Evolutionary conservation across 306 rosid genomes (phyloP).

Genomic region (Inga laurina): DNA sequence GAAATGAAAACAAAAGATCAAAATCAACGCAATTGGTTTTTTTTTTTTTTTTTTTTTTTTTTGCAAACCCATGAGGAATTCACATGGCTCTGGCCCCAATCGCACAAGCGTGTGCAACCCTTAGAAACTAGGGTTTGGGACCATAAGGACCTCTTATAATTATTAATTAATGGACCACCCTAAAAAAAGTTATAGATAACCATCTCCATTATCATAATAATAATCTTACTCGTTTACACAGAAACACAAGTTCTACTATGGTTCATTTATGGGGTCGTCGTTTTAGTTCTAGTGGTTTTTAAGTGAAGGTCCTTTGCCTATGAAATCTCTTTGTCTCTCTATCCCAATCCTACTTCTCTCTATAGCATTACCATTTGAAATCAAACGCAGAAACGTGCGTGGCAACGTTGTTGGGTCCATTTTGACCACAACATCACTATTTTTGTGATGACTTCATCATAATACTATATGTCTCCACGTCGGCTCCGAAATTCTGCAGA

Average conservation of each 20-base stretch:
- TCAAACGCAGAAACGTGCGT: background rate
- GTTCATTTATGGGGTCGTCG: background rate
- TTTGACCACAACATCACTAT: background rate
- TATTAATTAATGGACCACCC: constrained; percentile 45
- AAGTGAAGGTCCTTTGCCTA: background rate
- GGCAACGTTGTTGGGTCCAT: constrained; percentile 5
- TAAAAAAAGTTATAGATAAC: constrained; percentile 8
- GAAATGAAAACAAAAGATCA: background rate
- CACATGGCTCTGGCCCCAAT: constrained; percentile 48
- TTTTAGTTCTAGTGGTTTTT: background rate
- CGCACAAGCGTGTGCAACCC: constrained; percentile 12
- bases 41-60: too few species aligned
- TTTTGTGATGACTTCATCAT: background rate
- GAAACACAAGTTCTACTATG: background rate
- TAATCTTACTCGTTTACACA: background rate
- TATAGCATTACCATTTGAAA: background rate
- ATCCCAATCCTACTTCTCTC: background rate
- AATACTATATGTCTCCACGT: background rate
- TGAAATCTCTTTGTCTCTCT: background rate
- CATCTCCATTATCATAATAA: background rate
- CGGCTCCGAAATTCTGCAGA: background rate
- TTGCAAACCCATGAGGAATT: constrained; percentile 41
- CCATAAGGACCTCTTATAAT: constrained; percentile 35
- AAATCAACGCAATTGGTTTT: background rate
- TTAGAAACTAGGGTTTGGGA: constrained; percentile 35